phyloP scores from a whole-genome alignment of 768 basidiomycete genomes.

The Erythrobasidium yunnanense region DNA sequence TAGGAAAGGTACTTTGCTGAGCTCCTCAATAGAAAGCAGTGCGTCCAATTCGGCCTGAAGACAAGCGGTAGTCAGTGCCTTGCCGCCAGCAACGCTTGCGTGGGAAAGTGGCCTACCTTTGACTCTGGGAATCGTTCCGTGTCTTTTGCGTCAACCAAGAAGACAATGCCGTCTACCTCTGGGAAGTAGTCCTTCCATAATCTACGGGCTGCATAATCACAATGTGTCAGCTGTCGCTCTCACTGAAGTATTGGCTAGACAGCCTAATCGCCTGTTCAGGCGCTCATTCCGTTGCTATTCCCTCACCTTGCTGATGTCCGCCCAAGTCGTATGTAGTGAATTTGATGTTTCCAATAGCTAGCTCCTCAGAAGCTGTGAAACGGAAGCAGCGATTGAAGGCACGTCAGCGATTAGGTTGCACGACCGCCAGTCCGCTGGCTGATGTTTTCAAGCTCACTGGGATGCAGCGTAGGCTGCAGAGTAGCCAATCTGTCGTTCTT shows the following conservation, averaged over 20 bases:
- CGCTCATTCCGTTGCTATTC: constrained; percentile 23
- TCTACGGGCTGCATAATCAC: constrained; percentile 59
- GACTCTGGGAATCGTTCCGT: constrained; percentile 91
- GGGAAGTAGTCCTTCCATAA: constrained; percentile 99
- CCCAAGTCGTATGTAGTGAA: constrained; percentile 98
- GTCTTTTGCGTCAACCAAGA: constrained; percentile 95
- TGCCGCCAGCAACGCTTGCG: neutral
- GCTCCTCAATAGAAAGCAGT: constrained; percentile 86
- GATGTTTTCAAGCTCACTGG: constrained; percentile 52
- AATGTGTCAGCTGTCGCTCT: no score
- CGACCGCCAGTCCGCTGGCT: neutral
- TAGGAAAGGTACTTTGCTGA: constrained; percentile 92
- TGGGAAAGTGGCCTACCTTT: constrained; percentile 45
- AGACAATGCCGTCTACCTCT: constrained; percentile 96
- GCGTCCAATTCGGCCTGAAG: constrained; percentile 74
- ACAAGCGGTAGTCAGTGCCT: neutral
- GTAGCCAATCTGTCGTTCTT: constrained; percentile 98
- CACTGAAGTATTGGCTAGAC: no score
- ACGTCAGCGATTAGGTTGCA: neutral
- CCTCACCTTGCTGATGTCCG: constrained; percentile 83
- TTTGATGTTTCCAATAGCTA: constrained; percentile 96
- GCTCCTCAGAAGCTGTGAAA: constrained; percentile 82
- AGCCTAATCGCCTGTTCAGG: no score
- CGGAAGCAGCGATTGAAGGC: constrained; percentile 18
- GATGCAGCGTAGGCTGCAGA: constrained; percentile 93